phyloP scores from a whole-genome alignment of 192 early-diverging fungal species.

The Nowakowskiella sp. region DNA sequence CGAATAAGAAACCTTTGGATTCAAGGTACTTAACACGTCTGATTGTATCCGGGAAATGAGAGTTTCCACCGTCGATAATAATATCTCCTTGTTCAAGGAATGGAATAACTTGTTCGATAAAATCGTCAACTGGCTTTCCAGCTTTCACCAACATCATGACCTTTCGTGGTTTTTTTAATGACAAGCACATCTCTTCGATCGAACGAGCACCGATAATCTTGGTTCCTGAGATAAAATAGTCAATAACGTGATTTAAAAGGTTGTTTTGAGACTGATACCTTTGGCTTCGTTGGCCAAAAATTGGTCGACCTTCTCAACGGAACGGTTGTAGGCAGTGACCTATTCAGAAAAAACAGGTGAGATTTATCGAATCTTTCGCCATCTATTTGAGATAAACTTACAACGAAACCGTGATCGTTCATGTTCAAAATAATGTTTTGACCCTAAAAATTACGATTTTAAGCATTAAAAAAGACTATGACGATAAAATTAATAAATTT shows the following conservation, averaged over 20 bases:
- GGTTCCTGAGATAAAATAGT: constrained; percentile 49
- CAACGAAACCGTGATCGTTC: constrained; percentile 89
- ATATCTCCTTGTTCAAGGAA: constrained; percentile 84
- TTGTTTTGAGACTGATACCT: constrained; percentile 39
- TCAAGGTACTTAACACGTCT: constrained; percentile 83
- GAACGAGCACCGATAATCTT: constrained; percentile 90
- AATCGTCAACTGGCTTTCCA: constrained; percentile 86
- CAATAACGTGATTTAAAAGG: constrained; percentile 1
- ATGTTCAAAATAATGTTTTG: constrained; percentile 99
- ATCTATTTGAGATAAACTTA: constrained; percentile 5
- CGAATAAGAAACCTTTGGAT: constrained; percentile 86
- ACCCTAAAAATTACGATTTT: constrained; percentile 52
- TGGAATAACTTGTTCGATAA: constrained; percentile 84
- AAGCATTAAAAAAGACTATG: neutral
- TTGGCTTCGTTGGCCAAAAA: constrained; percentile 97
- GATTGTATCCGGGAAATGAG: constrained; percentile 94
- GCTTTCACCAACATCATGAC: constrained; percentile 99
- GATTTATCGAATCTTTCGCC: neutral
- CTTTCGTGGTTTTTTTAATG: constrained; percentile 93
- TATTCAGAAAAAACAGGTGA: neutral
- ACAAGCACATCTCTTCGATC: constrained; percentile 86
- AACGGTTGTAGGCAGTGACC: constrained; percentile 95
- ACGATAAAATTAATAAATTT: constrained; percentile 17
- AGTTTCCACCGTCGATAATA: constrained; percentile 98
- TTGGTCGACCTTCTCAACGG: constrained; percentile 84